Conservation (phyloP, 768 basidiomycete species). For the Amanita fuliginea region DNA sequence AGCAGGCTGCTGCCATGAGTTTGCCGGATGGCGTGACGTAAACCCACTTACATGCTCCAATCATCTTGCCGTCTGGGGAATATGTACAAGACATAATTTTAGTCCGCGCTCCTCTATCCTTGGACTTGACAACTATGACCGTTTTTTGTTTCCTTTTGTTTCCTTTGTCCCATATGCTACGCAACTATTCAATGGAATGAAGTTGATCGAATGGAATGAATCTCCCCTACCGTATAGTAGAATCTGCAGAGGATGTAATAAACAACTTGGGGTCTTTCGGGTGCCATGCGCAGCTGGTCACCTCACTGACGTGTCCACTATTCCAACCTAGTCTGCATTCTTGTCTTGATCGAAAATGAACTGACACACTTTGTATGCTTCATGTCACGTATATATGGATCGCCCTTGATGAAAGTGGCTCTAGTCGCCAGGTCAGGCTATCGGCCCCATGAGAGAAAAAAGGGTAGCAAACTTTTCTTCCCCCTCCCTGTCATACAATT, state of each 20-base stretch:
- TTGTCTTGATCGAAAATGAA: neutral
- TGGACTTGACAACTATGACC: slow-evolving; percentile 94
- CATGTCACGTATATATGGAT: slow-evolving; percentile 98
- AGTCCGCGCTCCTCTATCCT: slow-evolving; percentile 88
- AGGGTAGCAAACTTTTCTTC: slow-evolving; percentile 69
- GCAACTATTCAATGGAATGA: slow-evolving; percentile 1
- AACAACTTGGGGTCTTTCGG: slow-evolving; percentile 77
- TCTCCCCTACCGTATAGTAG: slow-evolving; percentile 68
- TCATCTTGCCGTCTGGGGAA: slow-evolving; percentile 80
- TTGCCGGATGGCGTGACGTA: slow-evolving; percentile 3
- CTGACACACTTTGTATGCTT: slow-evolving; percentile 85
- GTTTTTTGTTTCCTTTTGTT: slow-evolving; percentile 90
- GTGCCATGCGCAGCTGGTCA: slow-evolving; percentile 89
- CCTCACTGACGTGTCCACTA: slow-evolving; percentile 91
- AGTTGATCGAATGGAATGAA: neutral
- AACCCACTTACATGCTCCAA: slow-evolving; percentile 64
- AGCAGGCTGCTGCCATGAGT: slow-evolving; percentile 46
- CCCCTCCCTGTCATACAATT: slow-evolving; percentile 86
- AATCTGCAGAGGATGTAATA: slow-evolving; percentile 92
- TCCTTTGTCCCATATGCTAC: slow-evolving; percentile 90
- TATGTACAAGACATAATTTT: slow-evolving; percentile 84
- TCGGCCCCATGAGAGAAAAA: slow-evolving; percentile 12
- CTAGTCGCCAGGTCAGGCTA: slow-evolving; percentile 47
- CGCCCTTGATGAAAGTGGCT: slow-evolving; percentile 83
- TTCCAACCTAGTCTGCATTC: slow-evolving; percentile 1